Evolutionary conservation across 371 early-diverging fungal genomes (phyloP).

Genomic region (Rhizopus stolonifer): DNA sequence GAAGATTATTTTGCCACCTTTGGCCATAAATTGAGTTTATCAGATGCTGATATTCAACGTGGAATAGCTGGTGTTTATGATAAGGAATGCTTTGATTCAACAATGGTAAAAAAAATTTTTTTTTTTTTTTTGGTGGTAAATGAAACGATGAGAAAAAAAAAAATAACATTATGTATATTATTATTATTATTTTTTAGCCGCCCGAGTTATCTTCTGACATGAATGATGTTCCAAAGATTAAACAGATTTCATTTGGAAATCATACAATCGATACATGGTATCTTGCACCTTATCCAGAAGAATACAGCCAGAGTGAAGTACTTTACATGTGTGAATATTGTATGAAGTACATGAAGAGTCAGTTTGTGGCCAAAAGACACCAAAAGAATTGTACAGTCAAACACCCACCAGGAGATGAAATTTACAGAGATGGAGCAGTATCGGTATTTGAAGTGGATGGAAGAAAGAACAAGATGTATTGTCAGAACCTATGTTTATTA

Average conservation of each 20-base stretch:
- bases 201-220: neutral
- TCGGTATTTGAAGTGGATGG: conserved; percentile 97
- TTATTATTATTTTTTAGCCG: neutral
- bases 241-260: conserved; percentile 59
- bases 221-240: conserved; percentile 19
- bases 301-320: conserved; percentile 69
- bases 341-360: conserved; percentile 90
- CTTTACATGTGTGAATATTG: conserved; percentile 98
- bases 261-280: conserved; percentile 96
- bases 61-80: conserved; percentile 55
- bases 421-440: conserved; percentile 89
- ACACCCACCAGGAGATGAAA: conserved; percentile 98
- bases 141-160: neutral
- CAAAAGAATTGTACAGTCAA: conserved; percentile 79
- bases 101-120: conserved; percentile 25
- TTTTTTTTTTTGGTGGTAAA: neutral
- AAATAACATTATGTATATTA: conserved; percentile 5
- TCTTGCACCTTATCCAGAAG: conserved; percentile 97
- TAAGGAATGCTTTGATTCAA: conserved; percentile 49
- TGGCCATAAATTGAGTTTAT: conserved; percentile 55
- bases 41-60: conserved; percentile 54
- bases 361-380: conserved; percentile 68
- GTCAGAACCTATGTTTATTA: conserved; percentile 96
- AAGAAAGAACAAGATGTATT: conserved; percentile 93
- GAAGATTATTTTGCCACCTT: conserved; percentile 39